These are phyloP conservation scores for Cryptosporidium ryanae DNA, from an alignment of 169 alveolate genomes.

Conservation along the genomic window DNA sequence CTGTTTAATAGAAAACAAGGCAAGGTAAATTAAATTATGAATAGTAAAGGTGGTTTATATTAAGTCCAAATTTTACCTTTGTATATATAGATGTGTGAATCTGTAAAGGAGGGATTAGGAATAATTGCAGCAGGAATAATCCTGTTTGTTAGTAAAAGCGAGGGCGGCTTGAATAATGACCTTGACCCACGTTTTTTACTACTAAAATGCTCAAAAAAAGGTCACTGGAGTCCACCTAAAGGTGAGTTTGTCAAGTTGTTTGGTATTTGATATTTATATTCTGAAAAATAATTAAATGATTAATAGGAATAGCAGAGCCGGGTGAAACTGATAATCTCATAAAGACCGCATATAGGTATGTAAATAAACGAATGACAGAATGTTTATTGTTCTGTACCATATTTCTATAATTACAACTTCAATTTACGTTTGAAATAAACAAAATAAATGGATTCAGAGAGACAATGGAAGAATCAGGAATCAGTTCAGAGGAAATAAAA, in stretches of 20 bases:
- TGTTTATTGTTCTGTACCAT: not conserved
- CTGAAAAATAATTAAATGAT: not conserved
- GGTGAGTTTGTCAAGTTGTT: not conserved
- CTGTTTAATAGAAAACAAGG: too few species aligned
- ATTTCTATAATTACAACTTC: not conserved
- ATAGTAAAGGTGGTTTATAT: too few species aligned
- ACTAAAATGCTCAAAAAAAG: constrained; percentile 33
- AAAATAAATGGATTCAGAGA: constrained; percentile 5
- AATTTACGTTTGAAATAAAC: not conserved
- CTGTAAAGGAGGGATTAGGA: too few species aligned
- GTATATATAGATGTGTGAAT: too few species aligned
- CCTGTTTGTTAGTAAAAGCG: constrained; percentile 5
- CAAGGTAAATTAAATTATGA: too few species aligned
- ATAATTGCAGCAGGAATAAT: constrained; percentile 67
- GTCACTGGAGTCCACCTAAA: constrained; percentile 73
- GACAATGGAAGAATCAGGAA: constrained; percentile 69
- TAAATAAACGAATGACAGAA: not conserved
- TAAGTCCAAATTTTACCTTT: too few species aligned
- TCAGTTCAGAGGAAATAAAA: constrained; percentile 16
- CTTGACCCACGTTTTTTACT: constrained; percentile 43
- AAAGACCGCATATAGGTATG: constrained; percentile 71
- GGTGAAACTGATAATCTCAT: constrained; percentile 24
- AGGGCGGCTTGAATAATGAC: not conserved
- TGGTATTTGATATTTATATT: not conserved
- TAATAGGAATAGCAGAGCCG: constrained; percentile 30